Percentiles rank a stretch among this genome's conserved stretches.
Conservation (phyloP, 331 rosid species). For the Quercus phellos region DNA sequence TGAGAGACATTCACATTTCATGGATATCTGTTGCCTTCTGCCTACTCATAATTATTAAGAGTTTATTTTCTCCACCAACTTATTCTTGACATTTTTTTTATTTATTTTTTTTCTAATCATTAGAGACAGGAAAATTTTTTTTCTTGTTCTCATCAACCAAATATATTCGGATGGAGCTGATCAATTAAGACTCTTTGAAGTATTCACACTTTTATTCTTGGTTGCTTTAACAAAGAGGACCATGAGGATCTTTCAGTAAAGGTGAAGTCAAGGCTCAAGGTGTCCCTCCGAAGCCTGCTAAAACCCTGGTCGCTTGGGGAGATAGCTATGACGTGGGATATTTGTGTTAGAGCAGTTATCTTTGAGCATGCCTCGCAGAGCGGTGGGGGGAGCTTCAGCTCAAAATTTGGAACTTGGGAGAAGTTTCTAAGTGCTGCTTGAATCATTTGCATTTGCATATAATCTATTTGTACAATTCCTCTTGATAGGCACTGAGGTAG, state of each 20-base stretch:
- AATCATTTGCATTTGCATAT: no score
- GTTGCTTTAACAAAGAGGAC: conserved; percentile 22
- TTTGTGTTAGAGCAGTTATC: conserved; percentile 33
- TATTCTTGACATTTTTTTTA: no score
- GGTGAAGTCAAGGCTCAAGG: conserved; percentile 33
- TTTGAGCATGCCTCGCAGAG: conserved; percentile 27
- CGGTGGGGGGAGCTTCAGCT: conserved; percentile 55
- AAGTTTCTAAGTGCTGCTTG: background rate
- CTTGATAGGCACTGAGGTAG: no score
- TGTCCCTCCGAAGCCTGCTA: conserved; percentile 1
- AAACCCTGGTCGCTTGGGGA: conserved; percentile 33
- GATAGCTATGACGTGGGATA: conserved; percentile 43
- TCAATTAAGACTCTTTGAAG: background rate
- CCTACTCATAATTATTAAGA: no score
- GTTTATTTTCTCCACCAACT: no score
- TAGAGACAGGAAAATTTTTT: no score
- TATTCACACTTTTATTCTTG: background rate
- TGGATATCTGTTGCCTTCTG: no score
- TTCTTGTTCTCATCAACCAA: no score
- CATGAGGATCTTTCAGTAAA: conserved; percentile 22
- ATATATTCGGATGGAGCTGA: no score
- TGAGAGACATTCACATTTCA: no score
- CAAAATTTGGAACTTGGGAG: conserved; percentile 50
- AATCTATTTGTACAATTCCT: no score
- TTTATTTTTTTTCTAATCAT: no score